phyloP scores from a whole-genome alignment of 2,329 filamentous ascomycete species.

The Fusarium sp. region DNA sequence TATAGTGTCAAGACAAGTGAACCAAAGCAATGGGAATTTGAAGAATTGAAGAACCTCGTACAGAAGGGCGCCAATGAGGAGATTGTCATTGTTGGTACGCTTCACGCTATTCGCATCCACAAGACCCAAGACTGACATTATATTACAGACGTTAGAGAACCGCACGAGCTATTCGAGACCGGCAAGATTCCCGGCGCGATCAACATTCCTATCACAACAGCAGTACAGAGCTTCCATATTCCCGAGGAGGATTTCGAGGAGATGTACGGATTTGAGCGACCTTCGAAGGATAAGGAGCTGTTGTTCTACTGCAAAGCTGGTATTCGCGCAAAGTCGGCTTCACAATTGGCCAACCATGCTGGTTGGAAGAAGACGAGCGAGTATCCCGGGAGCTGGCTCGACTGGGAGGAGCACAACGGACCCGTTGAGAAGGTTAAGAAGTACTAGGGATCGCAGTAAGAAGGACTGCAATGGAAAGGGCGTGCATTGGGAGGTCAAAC shows the following conservation, averaged over 20 bases:
- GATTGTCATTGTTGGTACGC: conserved; percentile 61
- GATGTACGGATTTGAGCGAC: conserved; percentile 81
- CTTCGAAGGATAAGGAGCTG: conserved; percentile 64
- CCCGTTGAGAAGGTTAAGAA: conserved; percentile 52
- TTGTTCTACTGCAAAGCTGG: conserved; percentile 96
- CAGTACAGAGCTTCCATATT: conserved; percentile 84
- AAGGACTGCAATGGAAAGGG: not conserved
- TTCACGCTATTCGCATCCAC: not conserved
- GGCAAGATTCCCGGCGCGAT: conserved; percentile 83
- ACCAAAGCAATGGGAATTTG: conserved; percentile 60
- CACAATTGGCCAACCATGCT: conserved; percentile 77
- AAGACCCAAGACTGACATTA: not conserved
- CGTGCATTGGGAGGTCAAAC: conserved; percentile 1
- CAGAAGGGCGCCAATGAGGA: conserved; percentile 41
- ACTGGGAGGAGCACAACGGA: conserved; percentile 83
- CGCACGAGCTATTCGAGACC: conserved; percentile 69
- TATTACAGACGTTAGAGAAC: conserved; percentile 76
- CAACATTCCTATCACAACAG: conserved; percentile 82
- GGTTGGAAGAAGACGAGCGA: conserved; percentile 80
- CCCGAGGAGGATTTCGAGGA: conserved; percentile 82
- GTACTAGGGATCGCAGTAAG: conserved; percentile 42
- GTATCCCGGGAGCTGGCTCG: conserved; percentile 81
- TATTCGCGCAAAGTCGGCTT: conserved; percentile 82
- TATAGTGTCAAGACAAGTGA: conserved; percentile 39
- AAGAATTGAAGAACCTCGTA: conserved; percentile 58